Evolutionary conservation across 768 basidiomycete genomes (phyloP).

Genomic region (Podaxis sp.): DNA sequence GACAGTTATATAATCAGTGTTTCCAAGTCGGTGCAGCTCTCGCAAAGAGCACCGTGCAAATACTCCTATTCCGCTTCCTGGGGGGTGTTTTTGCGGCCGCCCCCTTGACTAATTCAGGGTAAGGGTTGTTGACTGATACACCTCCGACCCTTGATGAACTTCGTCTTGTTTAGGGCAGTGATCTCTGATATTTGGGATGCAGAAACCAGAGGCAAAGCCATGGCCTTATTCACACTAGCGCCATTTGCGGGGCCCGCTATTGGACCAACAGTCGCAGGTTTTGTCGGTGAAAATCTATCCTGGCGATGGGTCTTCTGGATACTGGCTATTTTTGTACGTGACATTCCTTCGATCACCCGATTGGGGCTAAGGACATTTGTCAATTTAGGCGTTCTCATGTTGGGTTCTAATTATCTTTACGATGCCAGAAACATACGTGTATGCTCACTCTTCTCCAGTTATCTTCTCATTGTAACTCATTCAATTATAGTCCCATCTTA

Average conservation of each 20-base stretch:
- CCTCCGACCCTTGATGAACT: not conserved
- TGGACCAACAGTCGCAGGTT: slow-evolving; percentile 54
- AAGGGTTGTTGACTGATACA: slow-evolving; percentile 31
- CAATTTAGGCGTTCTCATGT: slow-evolving; percentile 46
- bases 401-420: slow-evolving; percentile 49
- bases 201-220: slow-evolving; percentile 57
- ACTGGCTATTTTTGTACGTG: slow-evolving; percentile 52
- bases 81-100: slow-evolving; percentile 67
- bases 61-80: slow-evolving; percentile 73
- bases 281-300: slow-evolving; percentile 39
- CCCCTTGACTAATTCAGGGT: slow-evolving; percentile 71
- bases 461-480: not conserved
- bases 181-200: slow-evolving; percentile 66
- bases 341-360: not conserved
- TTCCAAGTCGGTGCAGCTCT: slow-evolving; percentile 68
- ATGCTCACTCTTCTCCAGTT: slow-evolving; percentile 16
- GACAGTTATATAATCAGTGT: slow-evolving; percentile 28
- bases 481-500: slow-evolving; percentile 45
- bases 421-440: slow-evolving; percentile 68
- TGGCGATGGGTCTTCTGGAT: slow-evolving; percentile 76
- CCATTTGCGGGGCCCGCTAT: slow-evolving; percentile 69
- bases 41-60: slow-evolving; percentile 54
- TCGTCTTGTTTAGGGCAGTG: slow-evolving; percentile 33
- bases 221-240: slow-evolving; percentile 61
- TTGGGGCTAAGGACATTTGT: not conserved